These are phyloP conservation scores for Naganishia vaughanmartiniae DNA, from an alignment of 768 basidiomycete species.

Conservation along the genomic window DNA sequence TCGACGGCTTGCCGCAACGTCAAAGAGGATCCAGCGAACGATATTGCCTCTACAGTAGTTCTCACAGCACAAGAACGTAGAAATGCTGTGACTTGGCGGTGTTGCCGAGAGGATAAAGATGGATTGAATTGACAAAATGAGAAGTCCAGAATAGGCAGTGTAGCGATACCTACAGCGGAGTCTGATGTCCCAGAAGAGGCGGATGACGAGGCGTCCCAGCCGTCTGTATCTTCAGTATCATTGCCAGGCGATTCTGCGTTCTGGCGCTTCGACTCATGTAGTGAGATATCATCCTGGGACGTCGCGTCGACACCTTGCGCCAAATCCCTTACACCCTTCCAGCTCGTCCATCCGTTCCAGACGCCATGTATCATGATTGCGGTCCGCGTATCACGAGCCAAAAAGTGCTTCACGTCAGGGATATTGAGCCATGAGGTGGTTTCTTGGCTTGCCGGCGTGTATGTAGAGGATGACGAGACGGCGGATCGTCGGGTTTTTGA, in stretches of 20 bases:
- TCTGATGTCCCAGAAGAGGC: neutral
- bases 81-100: neutral
- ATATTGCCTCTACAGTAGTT: constrained; percentile 1
- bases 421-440: no score
- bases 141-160: constrained; percentile 5
- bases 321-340: no score
- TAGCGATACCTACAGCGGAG: neutral
- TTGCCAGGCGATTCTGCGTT: neutral
- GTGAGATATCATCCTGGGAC: no score
- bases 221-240: neutral
- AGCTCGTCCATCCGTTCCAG: no score
- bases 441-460: no score
- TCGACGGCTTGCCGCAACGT: constrained; percentile 5
- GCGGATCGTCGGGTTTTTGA: neutral
- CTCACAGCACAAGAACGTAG: neutral
- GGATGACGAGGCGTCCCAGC: neutral
- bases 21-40: constrained; percentile 10
- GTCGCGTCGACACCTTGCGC: no score
- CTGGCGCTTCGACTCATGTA: no score
- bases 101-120: neutral
- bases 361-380: no score
- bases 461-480: no score
- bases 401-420: no score
- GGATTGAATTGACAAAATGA: constrained; percentile 13
- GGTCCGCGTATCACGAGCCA: no score